Evolutionary conservation across 148 eudicot genomes (phyloP).

Genomic region (Camellia japonica): DNA sequence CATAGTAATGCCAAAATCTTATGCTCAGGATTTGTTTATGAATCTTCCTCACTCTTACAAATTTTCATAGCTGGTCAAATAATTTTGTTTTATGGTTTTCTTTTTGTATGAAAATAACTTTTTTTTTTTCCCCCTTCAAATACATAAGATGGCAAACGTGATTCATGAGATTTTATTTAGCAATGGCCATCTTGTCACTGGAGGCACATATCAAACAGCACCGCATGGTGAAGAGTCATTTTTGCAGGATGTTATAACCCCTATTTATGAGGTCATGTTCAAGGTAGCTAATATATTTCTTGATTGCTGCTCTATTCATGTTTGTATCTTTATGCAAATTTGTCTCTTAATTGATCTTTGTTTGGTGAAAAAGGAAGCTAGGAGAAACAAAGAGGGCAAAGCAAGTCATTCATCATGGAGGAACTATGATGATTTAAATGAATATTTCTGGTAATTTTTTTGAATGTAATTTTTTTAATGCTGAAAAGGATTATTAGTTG

Average conservation of each 20-base stretch:
- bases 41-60: slow-evolving; percentile 10
- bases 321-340: neutral
- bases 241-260: slow-evolving; percentile 66
- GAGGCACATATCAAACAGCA: slow-evolving; percentile 53
- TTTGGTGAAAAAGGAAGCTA: slow-evolving; percentile 61
- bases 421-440: slow-evolving; percentile 96
- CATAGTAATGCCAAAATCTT: neutral
- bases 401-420: slow-evolving; percentile 99
- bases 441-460: slow-evolving; percentile 83
- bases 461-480: neutral
- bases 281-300: slow-evolving; percentile 43
- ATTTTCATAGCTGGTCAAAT: slow-evolving; percentile 2
- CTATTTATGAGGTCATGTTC: slow-evolving; percentile 81
- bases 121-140: neutral
- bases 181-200: slow-evolving; percentile 50
- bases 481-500: neutral
- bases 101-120: neutral
- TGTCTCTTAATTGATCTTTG: slow-evolving; percentile 6
- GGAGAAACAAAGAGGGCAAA: slow-evolving; percentile 75
- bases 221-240: slow-evolving; percentile 57
- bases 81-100: slow-evolving; percentile 13
- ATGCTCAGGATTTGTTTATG: neutral
- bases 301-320: slow-evolving; percentile 8
- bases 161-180: slow-evolving; percentile 53
- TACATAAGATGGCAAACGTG: slow-evolving; percentile 70